Evolutionary conservation across 129 eudicot species (phyloP).

Genomic region (Ambrosia trifida): DNA sequence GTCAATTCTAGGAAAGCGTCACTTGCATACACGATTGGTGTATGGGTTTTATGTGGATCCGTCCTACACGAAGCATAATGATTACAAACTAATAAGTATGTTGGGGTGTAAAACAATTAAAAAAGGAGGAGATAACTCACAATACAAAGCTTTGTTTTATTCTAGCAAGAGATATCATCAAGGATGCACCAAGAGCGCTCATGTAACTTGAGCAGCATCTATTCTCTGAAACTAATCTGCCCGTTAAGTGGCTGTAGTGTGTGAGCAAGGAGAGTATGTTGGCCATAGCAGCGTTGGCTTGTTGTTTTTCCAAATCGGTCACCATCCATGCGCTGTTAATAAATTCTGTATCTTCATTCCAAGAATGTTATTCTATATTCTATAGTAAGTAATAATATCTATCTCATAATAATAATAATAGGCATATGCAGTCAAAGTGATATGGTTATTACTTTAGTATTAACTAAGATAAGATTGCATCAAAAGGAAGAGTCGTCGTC

Average conservation of each 20-base stretch:
- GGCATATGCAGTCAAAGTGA: too few species aligned
- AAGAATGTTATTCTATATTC: too few species aligned
- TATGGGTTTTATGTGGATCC: constrained; percentile 61
- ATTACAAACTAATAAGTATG: constrained; percentile 6
- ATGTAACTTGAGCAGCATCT: constrained; percentile 55
- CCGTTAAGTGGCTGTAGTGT: constrained; percentile 75
- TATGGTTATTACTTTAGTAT: too few species aligned
- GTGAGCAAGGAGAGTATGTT: constrained; percentile 71
- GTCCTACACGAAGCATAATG: constrained; percentile 45
- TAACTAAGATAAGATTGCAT: too few species aligned
- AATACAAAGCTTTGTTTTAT: constrained; percentile 98
- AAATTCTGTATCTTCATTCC: constrained; percentile 38
- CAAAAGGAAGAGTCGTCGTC: too few species aligned
- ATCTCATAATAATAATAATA: too few species aligned
- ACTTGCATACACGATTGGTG: constrained; percentile 91
- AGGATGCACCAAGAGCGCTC: constrained; percentile 55
- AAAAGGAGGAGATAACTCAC: constrained; percentile 58
- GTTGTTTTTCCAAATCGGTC: constrained; percentile 67
- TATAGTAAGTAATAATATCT: too few species aligned
- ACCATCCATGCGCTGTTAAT: constrained; percentile 61
- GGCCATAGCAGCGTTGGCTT: constrained; percentile 53
- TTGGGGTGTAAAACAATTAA: constrained; percentile 6
- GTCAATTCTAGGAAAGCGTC: constrained; percentile 74
- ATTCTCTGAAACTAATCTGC: constrained; percentile 62
- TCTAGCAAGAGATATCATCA: constrained; percentile 89